A percentile compares a stretch with the other conserved stretches of the same genome.
Evolutionary conservation across 371 early-diverging fungal genomes (phyloP).

Genomic region (Dipsacomyces acuminosporus): DNA sequence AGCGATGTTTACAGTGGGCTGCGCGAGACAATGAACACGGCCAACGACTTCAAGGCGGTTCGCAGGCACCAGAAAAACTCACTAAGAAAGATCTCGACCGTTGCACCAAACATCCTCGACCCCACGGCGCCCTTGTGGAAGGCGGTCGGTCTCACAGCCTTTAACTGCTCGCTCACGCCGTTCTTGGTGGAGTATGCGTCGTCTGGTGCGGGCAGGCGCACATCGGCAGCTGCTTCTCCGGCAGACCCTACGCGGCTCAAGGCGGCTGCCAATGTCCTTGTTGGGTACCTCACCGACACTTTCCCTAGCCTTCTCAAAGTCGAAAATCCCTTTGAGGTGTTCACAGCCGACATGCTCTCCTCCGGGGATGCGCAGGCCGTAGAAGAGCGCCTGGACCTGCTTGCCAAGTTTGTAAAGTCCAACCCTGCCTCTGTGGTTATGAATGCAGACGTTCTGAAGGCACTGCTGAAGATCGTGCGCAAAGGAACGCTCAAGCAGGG

Average conservation of each 20-base stretch:
- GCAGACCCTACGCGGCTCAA: background rate
- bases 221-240: background rate
- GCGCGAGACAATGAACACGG: slow-evolving; percentile 52
- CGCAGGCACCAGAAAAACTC: slow-evolving; percentile 63
- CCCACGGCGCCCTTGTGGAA: slow-evolving; percentile 66
- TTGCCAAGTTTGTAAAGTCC: slow-evolving; percentile 59
- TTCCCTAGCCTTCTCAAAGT: slow-evolving; percentile 29
- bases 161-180: slow-evolving; percentile 59
- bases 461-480: slow-evolving; percentile 49
- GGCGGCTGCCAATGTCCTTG: slow-evolving; percentile 11
- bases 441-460: slow-evolving; percentile 44
- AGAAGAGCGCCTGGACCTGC: slow-evolving; percentile 57
- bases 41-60: slow-evolving; percentile 55
- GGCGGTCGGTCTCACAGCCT: slow-evolving; percentile 60
- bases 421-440: slow-evolving; percentile 49
- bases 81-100: slow-evolving; percentile 56
- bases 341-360: slow-evolving; percentile 24
- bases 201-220: background rate
- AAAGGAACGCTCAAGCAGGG: slow-evolving; percentile 55
- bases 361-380: slow-evolving; percentile 16
- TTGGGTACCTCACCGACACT: slow-evolving; percentile 18
- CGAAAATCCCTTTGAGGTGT: slow-evolving; percentile 21
- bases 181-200: slow-evolving; percentile 49
- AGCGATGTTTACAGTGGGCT: slow-evolving; percentile 51
- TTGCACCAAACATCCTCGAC: slow-evolving; percentile 57